Evolutionary conservation across 2,329 filamentous ascomycete species (phyloP), one percentile per base, ranked within the genome.

Genomic region (Ophiostoma quercus): DNA sequence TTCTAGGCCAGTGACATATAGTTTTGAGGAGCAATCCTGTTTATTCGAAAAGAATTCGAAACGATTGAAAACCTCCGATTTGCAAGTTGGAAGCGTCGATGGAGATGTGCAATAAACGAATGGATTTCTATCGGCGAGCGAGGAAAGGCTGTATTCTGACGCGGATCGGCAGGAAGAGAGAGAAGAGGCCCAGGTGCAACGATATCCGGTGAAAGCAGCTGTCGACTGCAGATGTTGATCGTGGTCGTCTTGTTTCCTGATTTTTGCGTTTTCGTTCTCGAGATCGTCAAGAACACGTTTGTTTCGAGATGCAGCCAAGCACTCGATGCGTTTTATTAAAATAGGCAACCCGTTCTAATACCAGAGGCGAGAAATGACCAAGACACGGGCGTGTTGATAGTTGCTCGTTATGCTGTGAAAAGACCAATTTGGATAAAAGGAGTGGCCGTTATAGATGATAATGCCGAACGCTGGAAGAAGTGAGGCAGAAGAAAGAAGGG

Each of bases 381-480:
- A 12, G 51, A 57, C 3, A 57, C 51, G 22, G 51, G 51, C 22
- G 1, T 25, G 51, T 57, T 57, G 51, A 29, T 7, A 57, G 22
- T 25, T 25, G 22, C 3, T 57, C n/a, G 8, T 9, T 25, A 25
- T 57, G 22, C 47, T 54, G 19, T 57, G 22, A 57, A 57, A 57
- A 12, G 11, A n/a, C n/a, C n/a, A 57, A 57, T 25, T 8, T 22
- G 51, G 51, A 22, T 57, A 57, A 57, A 57, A 22, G 11, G n/a
- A 12, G 51, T 25, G 51, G n/a, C 4, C 25, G 51, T 25, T 25
- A 57, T 57, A 57, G 22, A 57, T 57, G 51, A 14, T 16, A 12
- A 57, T 57, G 51, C 51, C 51, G 51, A 16, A 12, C 25, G n/a
- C 51, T 57, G n/a, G 51, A 57, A 57, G 51, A 51, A 51, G 39